phyloP scores from a whole-genome alignment of 2,329 filamentous ascomycete genomes.

The Paraconiothyrium brasiliense region DNA sequence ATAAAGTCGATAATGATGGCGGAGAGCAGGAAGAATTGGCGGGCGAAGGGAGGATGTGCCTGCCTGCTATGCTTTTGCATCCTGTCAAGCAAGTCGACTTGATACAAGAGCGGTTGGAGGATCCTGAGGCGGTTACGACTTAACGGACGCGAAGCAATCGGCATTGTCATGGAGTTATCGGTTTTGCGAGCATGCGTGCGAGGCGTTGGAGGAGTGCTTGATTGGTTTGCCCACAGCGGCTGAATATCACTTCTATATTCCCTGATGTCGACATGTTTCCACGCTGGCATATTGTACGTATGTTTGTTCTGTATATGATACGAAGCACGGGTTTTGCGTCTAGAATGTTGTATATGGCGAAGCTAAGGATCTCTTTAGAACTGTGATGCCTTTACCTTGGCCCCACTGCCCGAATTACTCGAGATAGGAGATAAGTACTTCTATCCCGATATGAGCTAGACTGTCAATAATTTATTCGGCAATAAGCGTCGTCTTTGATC shows the following conservation, averaged over 20 bases:
- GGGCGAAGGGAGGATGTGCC: conserved; percentile 60
- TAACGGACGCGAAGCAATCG: background rate
- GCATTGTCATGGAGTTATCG: conserved; percentile 8
- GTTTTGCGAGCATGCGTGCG: background rate
- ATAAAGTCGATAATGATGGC: conserved; percentile 61
- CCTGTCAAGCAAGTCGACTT: conserved; percentile 62
- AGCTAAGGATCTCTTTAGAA: too few relatives aligned
- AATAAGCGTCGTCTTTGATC: background rate
- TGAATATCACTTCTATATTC: background rate
- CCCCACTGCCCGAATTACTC: background rate
- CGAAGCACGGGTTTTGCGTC: background rate
- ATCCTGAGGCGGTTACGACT: background rate
- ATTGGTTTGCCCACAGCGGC: background rate
- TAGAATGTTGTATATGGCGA: background rate
- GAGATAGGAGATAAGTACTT: background rate
- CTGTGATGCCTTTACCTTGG: too few relatives aligned
- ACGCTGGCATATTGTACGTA: background rate
- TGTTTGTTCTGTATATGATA: conserved; percentile 4
- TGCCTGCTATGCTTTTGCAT: conserved; percentile 59
- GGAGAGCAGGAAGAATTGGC: conserved; percentile 55
- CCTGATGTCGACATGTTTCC: background rate
- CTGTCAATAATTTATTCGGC: background rate
- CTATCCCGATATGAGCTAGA: background rate
- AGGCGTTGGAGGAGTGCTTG: background rate
- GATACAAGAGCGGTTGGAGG: conserved; percentile 52